Percentiles rank a stretch among this genome's conserved stretches.
Evolutionary conservation across 805 yeast species (phyloP).

Genomic region (Kodamaea lidongshanica): DNA sequence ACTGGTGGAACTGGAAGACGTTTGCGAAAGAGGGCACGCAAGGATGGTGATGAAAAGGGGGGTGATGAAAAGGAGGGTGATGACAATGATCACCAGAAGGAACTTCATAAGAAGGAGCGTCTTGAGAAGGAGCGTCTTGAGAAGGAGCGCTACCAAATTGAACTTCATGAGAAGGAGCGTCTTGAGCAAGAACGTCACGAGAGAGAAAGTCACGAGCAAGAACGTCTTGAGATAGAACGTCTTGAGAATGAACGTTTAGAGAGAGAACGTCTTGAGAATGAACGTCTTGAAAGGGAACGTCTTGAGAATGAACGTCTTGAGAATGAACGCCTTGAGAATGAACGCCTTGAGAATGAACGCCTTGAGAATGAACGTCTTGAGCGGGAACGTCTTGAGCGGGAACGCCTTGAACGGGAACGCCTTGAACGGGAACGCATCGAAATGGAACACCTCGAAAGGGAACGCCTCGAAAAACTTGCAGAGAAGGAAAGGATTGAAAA

Average conservation of each 20-base stretch:
- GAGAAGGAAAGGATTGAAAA: not conserved
- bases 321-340: not conserved
- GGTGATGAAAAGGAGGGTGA: slow-evolving; percentile 1
- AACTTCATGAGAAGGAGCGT: not conserved
- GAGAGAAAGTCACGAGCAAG: not conserved
- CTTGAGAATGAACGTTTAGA: not conserved
- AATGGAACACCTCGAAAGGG: not conserved
- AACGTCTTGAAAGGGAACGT: not conserved
- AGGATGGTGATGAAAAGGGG: slow-evolving; percentile 3
- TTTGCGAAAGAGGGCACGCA: not conserved
- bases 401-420: not conserved
- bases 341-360: not conserved
- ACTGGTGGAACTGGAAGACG: slow-evolving; percentile 1
- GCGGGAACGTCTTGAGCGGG: not conserved
- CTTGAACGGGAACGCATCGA: not conserved
- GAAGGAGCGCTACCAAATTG: not conserved
- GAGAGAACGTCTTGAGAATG: not conserved
- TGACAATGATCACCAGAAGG: not conserved
- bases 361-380: not conserved
- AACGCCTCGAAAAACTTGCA: not conserved
- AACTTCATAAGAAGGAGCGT: not conserved
- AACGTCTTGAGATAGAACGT: not conserved
- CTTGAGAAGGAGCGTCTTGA: not conserved
- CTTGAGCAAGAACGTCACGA: not conserved
- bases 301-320: not conserved